Conservation (phyloP, 192 early-diverging fungal genomes). For the Coemansia sp. region DNA sequence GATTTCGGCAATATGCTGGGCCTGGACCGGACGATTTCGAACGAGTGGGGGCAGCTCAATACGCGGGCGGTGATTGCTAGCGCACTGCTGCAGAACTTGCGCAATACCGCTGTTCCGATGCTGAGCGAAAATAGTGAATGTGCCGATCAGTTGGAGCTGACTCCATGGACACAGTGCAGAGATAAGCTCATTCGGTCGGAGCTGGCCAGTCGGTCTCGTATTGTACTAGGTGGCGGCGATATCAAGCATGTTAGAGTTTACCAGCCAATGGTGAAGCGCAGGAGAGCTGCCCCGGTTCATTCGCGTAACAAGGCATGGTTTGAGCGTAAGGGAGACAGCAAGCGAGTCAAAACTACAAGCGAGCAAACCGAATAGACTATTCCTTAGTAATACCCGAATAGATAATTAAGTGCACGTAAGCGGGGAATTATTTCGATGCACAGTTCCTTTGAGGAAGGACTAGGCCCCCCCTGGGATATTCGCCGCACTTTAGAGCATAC, state of each 20-base stretch:
- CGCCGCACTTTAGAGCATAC: slow-evolving; percentile 5
- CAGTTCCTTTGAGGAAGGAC: not conserved
- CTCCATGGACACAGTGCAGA: slow-evolving; percentile 30
- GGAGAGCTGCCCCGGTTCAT: slow-evolving; percentile 41
- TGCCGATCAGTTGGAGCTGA: not conserved
- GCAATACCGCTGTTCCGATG: slow-evolving; percentile 20
- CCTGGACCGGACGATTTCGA: slow-evolving; percentile 26
- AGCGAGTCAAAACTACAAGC: slow-evolving; percentile 12
- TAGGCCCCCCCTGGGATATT: slow-evolving; percentile 4
- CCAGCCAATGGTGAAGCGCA: slow-evolving; percentile 40
- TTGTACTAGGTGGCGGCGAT: slow-evolving; percentile 38
- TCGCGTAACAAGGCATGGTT: slow-evolving; percentile 49
- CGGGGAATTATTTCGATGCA: slow-evolving; percentile 15
- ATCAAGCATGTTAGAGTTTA: slow-evolving; percentile 33
- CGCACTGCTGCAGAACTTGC: slow-evolving; percentile 45
- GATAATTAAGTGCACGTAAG: not conserved
- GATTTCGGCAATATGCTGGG: slow-evolving; percentile 33
- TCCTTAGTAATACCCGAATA: not conserved
- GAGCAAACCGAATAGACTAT: not conserved
- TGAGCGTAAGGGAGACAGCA: slow-evolving; percentile 37
- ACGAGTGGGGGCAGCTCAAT: slow-evolving; percentile 36
- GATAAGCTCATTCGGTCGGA: slow-evolving; percentile 5
- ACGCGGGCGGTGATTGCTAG: slow-evolving; percentile 42
- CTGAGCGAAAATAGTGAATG: not conserved
- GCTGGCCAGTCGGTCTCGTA: not conserved